Percentiles rank a stretch among this genome's conserved stretches.
Evolutionary conservation across 495 filamentous ascomycete species (phyloP).

Genomic region (Penicillium paxilli): DNA sequence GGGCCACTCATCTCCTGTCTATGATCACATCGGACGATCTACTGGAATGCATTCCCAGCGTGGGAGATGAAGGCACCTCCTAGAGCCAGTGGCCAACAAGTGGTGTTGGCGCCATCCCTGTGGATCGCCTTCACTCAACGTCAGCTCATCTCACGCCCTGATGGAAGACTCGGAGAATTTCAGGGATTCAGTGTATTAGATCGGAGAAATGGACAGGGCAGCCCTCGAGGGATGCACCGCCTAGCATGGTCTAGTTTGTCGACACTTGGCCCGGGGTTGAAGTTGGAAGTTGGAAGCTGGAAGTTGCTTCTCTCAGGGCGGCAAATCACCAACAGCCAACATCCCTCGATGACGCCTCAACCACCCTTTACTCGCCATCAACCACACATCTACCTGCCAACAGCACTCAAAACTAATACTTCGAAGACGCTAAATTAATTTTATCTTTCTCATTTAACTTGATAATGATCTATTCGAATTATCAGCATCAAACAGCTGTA

Average conservation of each 20-base stretch:
- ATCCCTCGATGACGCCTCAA: conserved; percentile 27
- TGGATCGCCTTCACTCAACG: conserved; percentile 8
- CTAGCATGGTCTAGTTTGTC: not conserved
- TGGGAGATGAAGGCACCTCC: not conserved
- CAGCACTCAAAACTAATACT: too few species aligned
- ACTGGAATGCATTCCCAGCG: conserved; percentile 18
- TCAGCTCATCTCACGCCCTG: conserved; percentile 17
- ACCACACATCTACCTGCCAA: too few species aligned
- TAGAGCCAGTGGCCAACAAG: conserved; percentile 9
- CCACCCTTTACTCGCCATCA: not conserved
- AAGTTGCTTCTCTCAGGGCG: conserved; percentile 2
- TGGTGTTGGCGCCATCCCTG: conserved; percentile 16
- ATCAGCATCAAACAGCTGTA: not conserved
- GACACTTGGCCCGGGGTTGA: too few species aligned
- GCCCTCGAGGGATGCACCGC: not conserved
- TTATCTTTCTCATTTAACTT: not conserved
- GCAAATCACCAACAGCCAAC: too few species aligned
- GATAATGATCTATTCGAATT: not conserved
- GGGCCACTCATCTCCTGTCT: not conserved
- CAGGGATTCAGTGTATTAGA: conserved; percentile 4
- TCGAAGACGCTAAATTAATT: not conserved
- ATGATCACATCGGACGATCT: conserved; percentile 7
- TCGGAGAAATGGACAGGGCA: not conserved
- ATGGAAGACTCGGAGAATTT: conserved; percentile 11
- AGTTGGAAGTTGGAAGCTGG: not conserved